phyloP scores from a whole-genome alignment of 2,329 filamentous ascomycete species.

The Helicocarpus griseus region DNA sequence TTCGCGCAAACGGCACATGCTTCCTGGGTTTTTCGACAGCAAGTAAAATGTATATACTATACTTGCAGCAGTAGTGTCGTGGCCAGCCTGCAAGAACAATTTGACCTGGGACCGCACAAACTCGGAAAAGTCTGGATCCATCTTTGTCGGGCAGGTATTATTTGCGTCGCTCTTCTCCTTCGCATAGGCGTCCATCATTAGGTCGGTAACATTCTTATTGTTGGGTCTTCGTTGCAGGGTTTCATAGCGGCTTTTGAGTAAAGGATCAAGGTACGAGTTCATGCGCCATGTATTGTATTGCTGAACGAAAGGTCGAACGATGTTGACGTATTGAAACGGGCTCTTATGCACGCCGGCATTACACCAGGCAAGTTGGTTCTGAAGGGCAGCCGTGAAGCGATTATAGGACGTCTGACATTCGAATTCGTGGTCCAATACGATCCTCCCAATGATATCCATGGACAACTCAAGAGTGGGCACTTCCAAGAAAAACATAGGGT shows the following conservation, averaged over 20 bases:
- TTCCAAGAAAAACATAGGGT: conserved; percentile 32
- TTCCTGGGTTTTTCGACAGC: conserved; percentile 26
- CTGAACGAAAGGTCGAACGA: too few species aligned
- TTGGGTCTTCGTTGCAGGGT: not conserved
- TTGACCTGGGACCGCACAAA: conserved; percentile 19
- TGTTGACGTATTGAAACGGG: too few species aligned
- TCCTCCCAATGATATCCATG: conserved; percentile 17
- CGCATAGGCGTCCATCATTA: conserved; percentile 10
- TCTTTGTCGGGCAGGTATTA: not conserved
- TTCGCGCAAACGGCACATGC: conserved; percentile 29
- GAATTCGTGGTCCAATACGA: not conserved
- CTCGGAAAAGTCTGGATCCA: conserved; percentile 15
- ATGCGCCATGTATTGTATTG: too few species aligned
- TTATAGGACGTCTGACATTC: not conserved
- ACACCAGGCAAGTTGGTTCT: not conserved
- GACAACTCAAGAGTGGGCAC: conserved; percentile 30
- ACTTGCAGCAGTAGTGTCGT: conserved; percentile 24
- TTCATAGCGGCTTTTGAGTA: not conserved
- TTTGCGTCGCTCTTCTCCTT: conserved; percentile 1
- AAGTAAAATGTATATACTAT: conserved; percentile 29
- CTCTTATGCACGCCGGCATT: not conserved
- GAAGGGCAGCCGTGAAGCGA: not conserved
- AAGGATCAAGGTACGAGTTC: too few species aligned
- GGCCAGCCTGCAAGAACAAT: conserved; percentile 25
- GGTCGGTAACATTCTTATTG: conserved; percentile 9